Evolutionary conservation across 2,329 filamentous ascomycete genomes (phyloP), one percentile per base, ranked within the genome.

Genomic region (Penicillium sp.): DNA sequence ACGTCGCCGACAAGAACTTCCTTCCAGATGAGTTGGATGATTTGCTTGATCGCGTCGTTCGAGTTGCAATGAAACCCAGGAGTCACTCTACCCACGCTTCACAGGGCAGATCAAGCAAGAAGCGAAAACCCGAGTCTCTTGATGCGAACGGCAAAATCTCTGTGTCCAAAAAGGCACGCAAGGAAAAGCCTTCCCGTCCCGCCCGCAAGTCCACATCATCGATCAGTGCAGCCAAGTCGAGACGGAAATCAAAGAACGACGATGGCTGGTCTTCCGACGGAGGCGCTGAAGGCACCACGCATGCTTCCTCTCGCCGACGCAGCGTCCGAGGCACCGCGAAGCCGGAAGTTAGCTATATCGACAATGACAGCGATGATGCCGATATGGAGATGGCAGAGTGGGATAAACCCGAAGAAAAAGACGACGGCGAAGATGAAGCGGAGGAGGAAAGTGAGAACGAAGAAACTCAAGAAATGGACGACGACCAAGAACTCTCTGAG

Each of bases 1-100:
- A 90, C 67, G 92, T 96, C 69, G 91, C 93, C 0, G 88, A 91
- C 73, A 96, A 89, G 79, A 88, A 89, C 58, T 96, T 89, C 71
- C 82, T 96, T 12, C 88, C 91, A 1, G 88, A 92, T 15, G 89
- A 88, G 25, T 75, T 90, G 19, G 89, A 91, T 41, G 89, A 93
- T 58, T 82, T 84, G 53, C 80, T 97, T 29, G 93, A 97, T 64
- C 85, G 87, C 21, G 74, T 92, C 45, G 90, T 97, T 58, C 86
- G 87, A 67, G 87, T 74, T 41, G 79, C 78, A 17, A 78, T 96
- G 73, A 91, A 88, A 79, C 79, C 78, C 31, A 85, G 81, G 75
- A 74, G 70, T 62, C 68, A 70, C 44, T 69, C 65, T 36, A 6
- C 47, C 1, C 60, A 67, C 1, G 58, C 64, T n/a, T 61, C 66